Conservation (phyloP, 805 yeast genomes). For the Priceomyces fermenticarens region DNA sequence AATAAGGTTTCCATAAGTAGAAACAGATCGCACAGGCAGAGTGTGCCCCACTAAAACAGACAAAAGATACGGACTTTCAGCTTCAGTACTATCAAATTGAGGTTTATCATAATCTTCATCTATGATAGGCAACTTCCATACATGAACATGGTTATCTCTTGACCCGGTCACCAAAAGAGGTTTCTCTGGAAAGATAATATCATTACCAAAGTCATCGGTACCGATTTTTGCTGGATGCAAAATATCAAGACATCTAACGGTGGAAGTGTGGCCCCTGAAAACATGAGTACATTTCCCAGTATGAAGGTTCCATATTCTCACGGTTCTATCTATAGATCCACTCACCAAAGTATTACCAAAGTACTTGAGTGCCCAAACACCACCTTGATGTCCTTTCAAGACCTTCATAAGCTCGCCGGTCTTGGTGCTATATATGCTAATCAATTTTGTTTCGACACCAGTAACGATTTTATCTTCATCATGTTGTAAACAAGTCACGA, state of each 20-base stretch:
- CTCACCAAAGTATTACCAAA: slow-evolving; percentile 79
- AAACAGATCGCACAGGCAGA: slow-evolving; percentile 68
- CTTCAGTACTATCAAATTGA: slow-evolving; percentile 35
- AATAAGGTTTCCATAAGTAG: slow-evolving; percentile 80
- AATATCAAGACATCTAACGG: slow-evolving; percentile 88
- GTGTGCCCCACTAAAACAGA: slow-evolving; percentile 57
- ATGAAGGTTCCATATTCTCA: slow-evolving; percentile 87
- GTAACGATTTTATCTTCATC: slow-evolving; percentile 89
- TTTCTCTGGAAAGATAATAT: slow-evolving; percentile 52
- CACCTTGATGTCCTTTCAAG: slow-evolving; percentile 90
- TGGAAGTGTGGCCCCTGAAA: slow-evolving; percentile 87
- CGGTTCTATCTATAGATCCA: slow-evolving; percentile 93
- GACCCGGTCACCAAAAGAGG: slow-evolving; percentile 62
- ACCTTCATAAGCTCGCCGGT: slow-evolving; percentile 64
- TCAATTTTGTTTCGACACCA: slow-evolving; percentile 84
- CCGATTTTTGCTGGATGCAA: slow-evolving; percentile 66
- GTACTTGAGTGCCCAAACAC: slow-evolving; percentile 97
- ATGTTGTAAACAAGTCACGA: slow-evolving; percentile 93
- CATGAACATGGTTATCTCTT: slow-evolving; percentile 43
- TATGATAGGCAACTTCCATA: slow-evolving; percentile 56
- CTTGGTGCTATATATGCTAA: slow-evolving; percentile 74
- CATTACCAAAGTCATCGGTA: slow-evolving; percentile 54
- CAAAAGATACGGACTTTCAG: slow-evolving; percentile 60
- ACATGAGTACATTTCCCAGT: slow-evolving; percentile 88
- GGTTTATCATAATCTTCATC: slow-evolving; percentile 30